Percentiles rank a stretch among this genome's conserved stretches.
Evolutionary conservation across 495 filamentous ascomycete genomes (phyloP).

Genomic region (Terfezia claveryi): DNA sequence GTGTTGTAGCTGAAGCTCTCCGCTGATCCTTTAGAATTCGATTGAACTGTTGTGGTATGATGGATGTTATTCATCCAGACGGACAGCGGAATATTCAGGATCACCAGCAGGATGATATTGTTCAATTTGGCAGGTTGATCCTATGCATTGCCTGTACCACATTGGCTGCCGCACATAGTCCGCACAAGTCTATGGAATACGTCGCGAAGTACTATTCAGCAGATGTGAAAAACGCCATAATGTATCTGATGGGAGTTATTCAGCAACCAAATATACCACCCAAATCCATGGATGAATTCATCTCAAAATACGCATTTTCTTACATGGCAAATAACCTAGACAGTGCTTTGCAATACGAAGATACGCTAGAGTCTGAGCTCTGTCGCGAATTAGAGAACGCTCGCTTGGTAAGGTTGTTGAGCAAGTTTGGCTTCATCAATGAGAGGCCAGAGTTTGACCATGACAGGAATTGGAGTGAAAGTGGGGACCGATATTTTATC

Average conservation of each 20-base stretch:
- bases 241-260: constrained; percentile 38
- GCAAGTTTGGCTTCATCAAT: constrained; percentile 65
- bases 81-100: constrained; percentile 41
- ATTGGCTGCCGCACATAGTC: constrained; percentile 29
- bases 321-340: constrained; percentile 43
- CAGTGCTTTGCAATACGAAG: constrained; percentile 47
- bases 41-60: constrained; percentile 65
- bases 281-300: constrained; percentile 59
- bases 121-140: constrained; percentile 64
- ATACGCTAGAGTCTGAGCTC: constrained; percentile 43
- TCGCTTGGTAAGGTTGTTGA: constrained; percentile 58
- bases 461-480: constrained; percentile 62
- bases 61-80: constrained; percentile 71
- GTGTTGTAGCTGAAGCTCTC: background rate
- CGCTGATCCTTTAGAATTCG: constrained; percentile 39
- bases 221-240: constrained; percentile 49
- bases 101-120: constrained; percentile 70
- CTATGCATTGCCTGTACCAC: constrained; percentile 39
- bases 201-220: constrained; percentile 48
- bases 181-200: constrained; percentile 43
- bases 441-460: constrained; percentile 70
- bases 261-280: constrained; percentile 24
- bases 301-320: constrained; percentile 37
- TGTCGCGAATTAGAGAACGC: constrained; percentile 73
- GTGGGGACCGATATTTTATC: constrained; percentile 68